These are phyloP conservation scores for Crithidia expoeki DNA, from an alignment of 208 protist species.

Conservation along the genomic window DNA sequence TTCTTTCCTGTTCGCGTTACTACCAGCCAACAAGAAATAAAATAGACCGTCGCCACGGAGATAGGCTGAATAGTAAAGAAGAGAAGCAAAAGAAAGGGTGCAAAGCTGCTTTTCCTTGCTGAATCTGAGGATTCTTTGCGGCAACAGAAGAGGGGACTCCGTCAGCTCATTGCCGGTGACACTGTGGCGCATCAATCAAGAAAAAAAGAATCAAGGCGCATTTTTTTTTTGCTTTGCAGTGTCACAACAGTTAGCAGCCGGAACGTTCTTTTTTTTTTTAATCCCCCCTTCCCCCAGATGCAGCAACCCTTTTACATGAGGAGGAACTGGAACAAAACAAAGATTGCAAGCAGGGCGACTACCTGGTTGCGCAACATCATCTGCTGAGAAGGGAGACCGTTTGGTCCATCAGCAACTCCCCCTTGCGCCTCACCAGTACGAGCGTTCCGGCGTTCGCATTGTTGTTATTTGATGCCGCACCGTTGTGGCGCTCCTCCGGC, in stretches of 20 bases:
- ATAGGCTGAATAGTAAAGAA: no score
- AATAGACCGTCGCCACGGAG: no score
- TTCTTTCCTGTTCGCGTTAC: no score
- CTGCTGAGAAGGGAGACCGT: conserved; percentile 17
- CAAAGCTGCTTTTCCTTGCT: no score
- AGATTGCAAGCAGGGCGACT: conserved; percentile 18
- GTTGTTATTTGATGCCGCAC: background rate
- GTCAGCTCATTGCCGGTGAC: background rate
- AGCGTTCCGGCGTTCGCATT: background rate
- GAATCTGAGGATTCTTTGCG: no score
- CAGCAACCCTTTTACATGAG: conserved; percentile 14
- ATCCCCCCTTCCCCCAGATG: background rate
- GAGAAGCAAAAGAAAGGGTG: no score
- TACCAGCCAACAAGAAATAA: no score
- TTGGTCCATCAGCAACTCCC: background rate
- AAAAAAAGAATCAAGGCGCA: no score
- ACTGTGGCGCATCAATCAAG: no score
- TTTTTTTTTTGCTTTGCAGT: no score
- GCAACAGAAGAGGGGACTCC: no score
- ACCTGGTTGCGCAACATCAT: conserved; percentile 19
- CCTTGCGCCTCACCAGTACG: background rate
- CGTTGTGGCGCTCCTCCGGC: conserved; percentile 10
- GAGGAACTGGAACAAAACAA: conserved; percentile 33
- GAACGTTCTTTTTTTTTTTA: background rate
- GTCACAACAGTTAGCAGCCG: no score